Evolutionary conservation across 306 rosid genomes (phyloP).

Genomic region (Astragalus membranaceus): DNA sequence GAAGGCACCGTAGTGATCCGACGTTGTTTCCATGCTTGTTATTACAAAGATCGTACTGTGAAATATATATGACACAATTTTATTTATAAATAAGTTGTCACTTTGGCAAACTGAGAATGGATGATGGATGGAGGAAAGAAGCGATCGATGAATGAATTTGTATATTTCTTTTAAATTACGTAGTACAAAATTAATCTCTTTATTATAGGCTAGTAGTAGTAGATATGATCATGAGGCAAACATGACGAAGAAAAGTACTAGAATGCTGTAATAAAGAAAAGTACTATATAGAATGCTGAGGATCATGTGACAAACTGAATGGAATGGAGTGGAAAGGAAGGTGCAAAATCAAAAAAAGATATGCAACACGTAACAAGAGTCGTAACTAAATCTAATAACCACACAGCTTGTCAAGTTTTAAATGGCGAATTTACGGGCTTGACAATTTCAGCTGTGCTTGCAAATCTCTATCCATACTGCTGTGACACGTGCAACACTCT

Average conservation of each 20-base stretch:
- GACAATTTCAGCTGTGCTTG: not conserved
- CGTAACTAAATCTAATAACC: too few relatives aligned
- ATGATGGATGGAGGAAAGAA: not conserved
- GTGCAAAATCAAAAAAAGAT: not conserved
- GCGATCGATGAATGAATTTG: not conserved
- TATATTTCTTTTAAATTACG: too few relatives aligned
- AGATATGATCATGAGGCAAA: not conserved
- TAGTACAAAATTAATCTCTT: too few relatives aligned
- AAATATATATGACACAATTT: not conserved
- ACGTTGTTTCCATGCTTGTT: slow-evolving; percentile 28
- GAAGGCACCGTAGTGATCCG: slow-evolving; percentile 60
- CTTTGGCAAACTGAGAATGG: not conserved
- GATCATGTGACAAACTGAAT: too few relatives aligned
- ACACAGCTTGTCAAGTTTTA: too few relatives aligned
- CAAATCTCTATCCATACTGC: not conserved
- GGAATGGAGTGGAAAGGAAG: not conserved
- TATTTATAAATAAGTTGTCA: not conserved
- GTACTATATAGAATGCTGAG: not conserved
- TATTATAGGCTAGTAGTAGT: too few relatives aligned
- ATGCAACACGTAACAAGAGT: not conserved
- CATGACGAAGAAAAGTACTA: too few relatives aligned
- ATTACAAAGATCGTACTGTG: not conserved
- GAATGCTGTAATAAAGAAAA: too few relatives aligned
- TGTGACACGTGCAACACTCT: not conserved
- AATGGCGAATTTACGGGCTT: not conserved